Base-by-base conservation (phyloP, 192 early-diverging fungal genomes). In the Rhizoclosmatium sp. region DNA sequence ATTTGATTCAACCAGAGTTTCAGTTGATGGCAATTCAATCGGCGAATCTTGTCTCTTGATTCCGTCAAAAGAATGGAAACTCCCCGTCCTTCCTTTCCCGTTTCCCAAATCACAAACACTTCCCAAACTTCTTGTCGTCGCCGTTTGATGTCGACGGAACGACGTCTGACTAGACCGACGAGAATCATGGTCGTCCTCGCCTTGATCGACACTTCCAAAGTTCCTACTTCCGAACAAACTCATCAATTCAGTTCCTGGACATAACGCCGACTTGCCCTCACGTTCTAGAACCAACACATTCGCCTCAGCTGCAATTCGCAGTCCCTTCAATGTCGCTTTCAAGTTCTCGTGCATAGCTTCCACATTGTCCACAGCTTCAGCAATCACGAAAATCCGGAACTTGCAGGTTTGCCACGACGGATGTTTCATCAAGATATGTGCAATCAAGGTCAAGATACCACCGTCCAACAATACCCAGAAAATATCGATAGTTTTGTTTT, bases 351-450 rank as follows among this genome's bases (percentile, higher is more conserved):
- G 44, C 71, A 80, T 75, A 39, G 16, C 45, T n/a, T 47, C 74
- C 9, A 23, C 23, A 60, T 73, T 78, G 21, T 76, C 79, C 12
- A n/a, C 4, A 4, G 39, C 44, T 12, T 58, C 4, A 12, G 79
- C 79, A 49, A 80, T 69, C 5, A 69, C 67, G 45, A 80, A 80
- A 23, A 80, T 76, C 3, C 79, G 72, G 10, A 80, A 49, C 46
- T 48, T 46, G 40, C 64, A 46, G 3, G 19, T 12, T 7, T 73
- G 61, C 79, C 79, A 80, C 21, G n/a, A 4, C 4, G 72, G 3
- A 65, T 80, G 79, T 48, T 80, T 80, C 64, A 75, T 49, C 7
- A 80, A 23, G 9, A 80, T 65, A 23, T 80, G 79, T 16, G 79
- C 61, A 10, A 80, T 66, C 7, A 80, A 54, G 31, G 70, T 77